Base-by-base conservation (phyloP, 23 red algal genomes). In the Pyropia yezoensis region DNA sequence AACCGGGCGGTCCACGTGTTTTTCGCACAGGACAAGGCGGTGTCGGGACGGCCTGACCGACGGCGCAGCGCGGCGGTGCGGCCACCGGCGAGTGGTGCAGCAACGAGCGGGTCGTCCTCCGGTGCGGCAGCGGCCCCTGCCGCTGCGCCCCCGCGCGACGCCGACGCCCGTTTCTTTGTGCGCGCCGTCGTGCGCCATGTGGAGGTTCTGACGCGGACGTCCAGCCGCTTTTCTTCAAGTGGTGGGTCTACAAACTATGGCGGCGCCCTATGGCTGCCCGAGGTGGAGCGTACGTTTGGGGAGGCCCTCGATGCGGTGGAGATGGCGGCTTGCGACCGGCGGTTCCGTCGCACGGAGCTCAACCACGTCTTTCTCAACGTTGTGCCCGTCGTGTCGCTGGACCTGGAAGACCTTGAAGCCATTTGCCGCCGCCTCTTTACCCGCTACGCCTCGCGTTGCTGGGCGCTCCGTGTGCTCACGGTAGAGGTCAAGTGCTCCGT, bases 291-390 rank as follows among this genome's bases (percentile, higher is more conserved):
- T 18, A 91, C 80, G 3, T 98, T 98, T 76, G 79, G 83, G 50
- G 94, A 89, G 57, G 85, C 84, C 22, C 69, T 98, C 65, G 94
- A 98, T 70, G 94, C 94, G 3, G 72, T 98, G 15, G 94, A 98
- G 81, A 82, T 89, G 80, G 94, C 83, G 20, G 72, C 80, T n/a
- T 98, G 85, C 55, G 85, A 98, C 63, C 70, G 86, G 47, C 21
- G 85, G 33, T 91, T 98, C 51, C 85, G 86, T 1, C 70, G 77
- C 6, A 91, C 94, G 17, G 94, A 98, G 26, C 91, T 90, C 70
- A 98, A 98, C 49, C 94, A 98, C 65, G 69, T 98, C 47, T 98
- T 98, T 56, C 54, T 98, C 63, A 87, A 91, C 63, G 57, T 98
- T 52, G 66, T 98, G 27, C 86, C 86, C 27, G 57, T 73, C 20